Percentiles rank a stretch among this genome's conserved stretches.
These are phyloP conservation scores for Syzygium oleosum DNA, from an alignment of 345 rosid species.

Conservation along the genomic window DNA sequence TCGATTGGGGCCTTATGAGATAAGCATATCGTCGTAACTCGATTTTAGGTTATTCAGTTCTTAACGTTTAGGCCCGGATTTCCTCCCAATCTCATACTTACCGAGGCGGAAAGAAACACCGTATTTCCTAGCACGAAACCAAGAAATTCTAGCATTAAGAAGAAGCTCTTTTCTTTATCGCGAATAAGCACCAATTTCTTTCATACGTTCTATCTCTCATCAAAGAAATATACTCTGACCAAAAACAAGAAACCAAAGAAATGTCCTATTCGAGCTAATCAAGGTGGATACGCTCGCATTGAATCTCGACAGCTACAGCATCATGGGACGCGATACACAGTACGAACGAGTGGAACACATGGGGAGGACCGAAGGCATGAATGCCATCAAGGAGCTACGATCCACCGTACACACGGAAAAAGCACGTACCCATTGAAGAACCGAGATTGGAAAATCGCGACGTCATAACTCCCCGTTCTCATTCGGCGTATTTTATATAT, in stretches of 20 bases:
- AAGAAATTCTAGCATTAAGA: not conserved
- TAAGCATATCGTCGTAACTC: not conserved
- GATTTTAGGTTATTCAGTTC: no score
- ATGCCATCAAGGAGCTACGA: not conserved
- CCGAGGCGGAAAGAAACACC: fast-evolving
- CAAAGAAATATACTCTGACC: not conserved
- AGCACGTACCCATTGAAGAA: not conserved
- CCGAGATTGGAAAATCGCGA: not conserved
- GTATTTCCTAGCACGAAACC: not conserved
- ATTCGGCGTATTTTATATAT: not conserved
- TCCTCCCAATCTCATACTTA: not conserved
- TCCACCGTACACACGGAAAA: not conserved
- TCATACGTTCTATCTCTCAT: not conserved
- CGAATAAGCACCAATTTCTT: not conserved
- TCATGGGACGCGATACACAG: not conserved
- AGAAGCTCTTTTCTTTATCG: not conserved
- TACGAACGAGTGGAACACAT: not conserved
- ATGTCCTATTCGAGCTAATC: not conserved
- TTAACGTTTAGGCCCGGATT: not conserved
- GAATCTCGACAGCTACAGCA: not conserved
- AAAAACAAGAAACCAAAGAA: no score
- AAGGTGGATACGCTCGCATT: not conserved
- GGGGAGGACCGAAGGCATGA: not conserved
- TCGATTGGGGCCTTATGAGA: not conserved
- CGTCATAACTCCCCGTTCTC: not conserved